phyloP scores from a whole-genome alignment of 495 filamentous ascomycete genomes.

The Trichoderma orchidacearum region DNA sequence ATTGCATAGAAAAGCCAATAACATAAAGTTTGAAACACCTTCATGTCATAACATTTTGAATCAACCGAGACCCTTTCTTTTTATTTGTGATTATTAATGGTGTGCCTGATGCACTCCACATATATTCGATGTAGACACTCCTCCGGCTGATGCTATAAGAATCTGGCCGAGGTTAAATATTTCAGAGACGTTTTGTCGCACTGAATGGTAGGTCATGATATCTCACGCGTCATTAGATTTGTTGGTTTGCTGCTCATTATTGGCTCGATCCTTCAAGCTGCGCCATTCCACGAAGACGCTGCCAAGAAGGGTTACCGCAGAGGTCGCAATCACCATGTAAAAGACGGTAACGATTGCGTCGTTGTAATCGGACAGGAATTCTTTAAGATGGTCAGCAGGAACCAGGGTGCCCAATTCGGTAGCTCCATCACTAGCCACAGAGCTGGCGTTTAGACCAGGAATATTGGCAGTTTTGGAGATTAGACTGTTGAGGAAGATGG shows the following conservation, averaged over 20 bases:
- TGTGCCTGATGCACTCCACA: too few species aligned
- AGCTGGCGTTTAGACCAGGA: constrained; percentile 24
- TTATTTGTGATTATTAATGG: too few species aligned
- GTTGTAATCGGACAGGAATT: constrained; percentile 52
- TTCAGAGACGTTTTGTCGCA: too few species aligned
- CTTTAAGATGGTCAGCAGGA: constrained; percentile 21
- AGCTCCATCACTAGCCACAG: constrained; percentile 43
- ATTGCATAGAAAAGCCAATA: too few species aligned
- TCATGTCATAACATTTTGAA: too few species aligned
- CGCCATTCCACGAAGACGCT: constrained; percentile 53
- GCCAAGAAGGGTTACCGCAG: constrained; percentile 42
- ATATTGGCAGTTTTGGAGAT: constrained; percentile 26
- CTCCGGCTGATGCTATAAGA: too few species aligned
- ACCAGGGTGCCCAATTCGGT: constrained; percentile 43
- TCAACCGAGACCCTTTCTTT: too few species aligned
- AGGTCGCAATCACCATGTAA: constrained; percentile 39
- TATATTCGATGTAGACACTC: too few species aligned
- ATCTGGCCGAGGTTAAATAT: too few species aligned
- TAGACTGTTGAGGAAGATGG: constrained; percentile 39
- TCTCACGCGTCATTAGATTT: too few species aligned
- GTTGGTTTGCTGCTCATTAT: constrained; percentile 12
- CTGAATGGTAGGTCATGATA: too few species aligned
- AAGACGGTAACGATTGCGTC: constrained; percentile 45
- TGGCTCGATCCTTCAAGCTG: constrained; percentile 42
- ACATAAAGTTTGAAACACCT: too few species aligned